Percentiles rank a stretch among this genome's conserved stretches.
These are phyloP conservation scores for Neoboletus magnificus DNA, from an alignment of 768 basidiomycete species.

Conservation along the genomic window DNA sequence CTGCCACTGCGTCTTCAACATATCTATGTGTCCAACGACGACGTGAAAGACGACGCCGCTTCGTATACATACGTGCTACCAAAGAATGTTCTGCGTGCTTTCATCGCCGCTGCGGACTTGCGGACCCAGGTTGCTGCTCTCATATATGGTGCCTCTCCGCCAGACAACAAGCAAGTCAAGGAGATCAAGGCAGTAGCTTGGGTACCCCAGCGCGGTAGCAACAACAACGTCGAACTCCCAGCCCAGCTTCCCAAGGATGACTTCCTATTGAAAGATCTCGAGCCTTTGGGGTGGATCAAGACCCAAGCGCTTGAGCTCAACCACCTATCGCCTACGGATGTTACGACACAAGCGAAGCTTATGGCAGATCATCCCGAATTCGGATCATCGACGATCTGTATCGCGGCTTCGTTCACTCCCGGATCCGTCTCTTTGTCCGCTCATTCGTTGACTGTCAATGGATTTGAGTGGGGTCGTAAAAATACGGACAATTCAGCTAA, in stretches of 20 bases:
- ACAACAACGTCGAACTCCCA: constrained; percentile 91
- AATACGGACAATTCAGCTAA: constrained; percentile 82
- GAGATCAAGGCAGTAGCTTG: constrained; percentile 98
- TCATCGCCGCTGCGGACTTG: constrained; percentile 89
- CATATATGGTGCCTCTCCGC: constrained; percentile 88
- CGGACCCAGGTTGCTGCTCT: constrained; percentile 95
- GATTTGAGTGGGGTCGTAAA: constrained; percentile 98
- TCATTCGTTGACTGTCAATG: constrained; percentile 84
- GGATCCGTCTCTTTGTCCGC: constrained; percentile 95
- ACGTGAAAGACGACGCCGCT: constrained; percentile 96
- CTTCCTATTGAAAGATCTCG: constrained; percentile 90
- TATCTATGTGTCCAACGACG: constrained; percentile 98
- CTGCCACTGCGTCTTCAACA: constrained; percentile 94
- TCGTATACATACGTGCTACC: constrained; percentile 95
- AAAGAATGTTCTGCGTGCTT: constrained; percentile 93
- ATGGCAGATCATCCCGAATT: constrained; percentile 97
- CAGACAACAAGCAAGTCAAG: constrained; percentile 97
- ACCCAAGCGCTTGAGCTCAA: constrained; percentile 92
- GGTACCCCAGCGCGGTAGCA: constrained; percentile 96
- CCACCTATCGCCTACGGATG: constrained; percentile 89
- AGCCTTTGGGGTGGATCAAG: constrained; percentile 95
- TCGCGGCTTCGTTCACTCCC: constrained; percentile 95
- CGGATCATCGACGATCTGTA: constrained; percentile 89
- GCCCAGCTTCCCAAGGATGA: constrained; percentile 89
- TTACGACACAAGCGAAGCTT: constrained; percentile 91